Conservation (phyloP, 169 alveolate genomes). For the Plasmodium adleri region DNA sequence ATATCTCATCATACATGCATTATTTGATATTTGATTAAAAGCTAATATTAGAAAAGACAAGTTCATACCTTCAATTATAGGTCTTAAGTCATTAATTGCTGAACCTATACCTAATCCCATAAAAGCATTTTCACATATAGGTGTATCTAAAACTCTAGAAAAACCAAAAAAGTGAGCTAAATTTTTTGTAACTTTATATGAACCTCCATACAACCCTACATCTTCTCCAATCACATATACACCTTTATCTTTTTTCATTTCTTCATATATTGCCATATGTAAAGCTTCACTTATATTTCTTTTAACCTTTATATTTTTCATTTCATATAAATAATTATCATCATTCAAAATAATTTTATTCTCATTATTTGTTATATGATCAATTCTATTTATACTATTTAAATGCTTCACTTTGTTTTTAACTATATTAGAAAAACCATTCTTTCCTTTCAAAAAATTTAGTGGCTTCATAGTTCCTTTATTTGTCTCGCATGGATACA, state of each 20-base stretch:
- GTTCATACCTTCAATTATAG: slow-evolving; percentile 94
- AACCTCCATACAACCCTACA: slow-evolving; percentile 94
- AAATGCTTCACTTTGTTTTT: slow-evolving; percentile 3
- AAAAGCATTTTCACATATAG: slow-evolving; percentile 93
- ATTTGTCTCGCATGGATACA: slow-evolving; percentile 1
- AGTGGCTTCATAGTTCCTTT: background rate
- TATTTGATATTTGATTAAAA: slow-evolving; percentile 92
- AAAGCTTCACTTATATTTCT: slow-evolving; percentile 93
- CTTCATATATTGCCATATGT: slow-evolving; percentile 93
- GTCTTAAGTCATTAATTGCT: slow-evolving; percentile 89
- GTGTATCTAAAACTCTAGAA: slow-evolving; percentile 92
- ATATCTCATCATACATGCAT: slow-evolving; percentile 91
- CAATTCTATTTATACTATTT: background rate
- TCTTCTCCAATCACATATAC: slow-evolving; percentile 95
- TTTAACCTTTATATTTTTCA: slow-evolving; percentile 78
- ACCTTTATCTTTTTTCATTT: slow-evolving; percentile 90
- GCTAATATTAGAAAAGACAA: slow-evolving; percentile 92
- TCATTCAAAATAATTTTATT: slow-evolving; percentile 40
- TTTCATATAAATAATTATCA: slow-evolving; percentile 59
- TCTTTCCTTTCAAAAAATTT: slow-evolving; percentile 4
- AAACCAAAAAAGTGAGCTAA: slow-evolving; percentile 89
- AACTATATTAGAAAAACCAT: background rate
- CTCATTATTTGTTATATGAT: background rate
- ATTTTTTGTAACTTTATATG: slow-evolving; percentile 93
- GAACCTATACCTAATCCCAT: slow-evolving; percentile 90